Evolutionary conservation across 441 rosid species (phyloP), one percentile per base, ranked within the genome.

Genomic region (Croton setiger): DNA sequence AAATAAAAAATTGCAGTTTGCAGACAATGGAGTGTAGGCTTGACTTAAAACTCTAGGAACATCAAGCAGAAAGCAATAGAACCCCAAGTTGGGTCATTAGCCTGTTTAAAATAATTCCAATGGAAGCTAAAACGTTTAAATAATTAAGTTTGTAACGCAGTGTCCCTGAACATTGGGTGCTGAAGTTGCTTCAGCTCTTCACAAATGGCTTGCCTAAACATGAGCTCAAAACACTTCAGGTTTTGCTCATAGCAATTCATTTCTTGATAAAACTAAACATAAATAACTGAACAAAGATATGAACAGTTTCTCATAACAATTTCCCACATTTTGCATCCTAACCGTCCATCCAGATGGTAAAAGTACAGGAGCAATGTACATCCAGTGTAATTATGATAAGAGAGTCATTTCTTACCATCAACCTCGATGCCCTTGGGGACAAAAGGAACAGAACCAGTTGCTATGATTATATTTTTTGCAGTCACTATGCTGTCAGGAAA

Each of bases 341-440:
- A 27, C 3, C 27, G 39, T 37, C 11, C 33, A 45, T 47, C 54
- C 9, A 49, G 10, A 60, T 5, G 53, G 7, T 11, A 23, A 52
- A 20, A 20, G n/a, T 58, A 37, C 17, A 52, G 5, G 20, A 48
- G 53, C 15, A 59, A 47, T 31, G 63, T 20, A 21, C n/a, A 31
- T 48, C 54, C 18, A 18, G 27, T 35, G 48, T 10, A 54, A 66
- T 20, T 37, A 17, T 4, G 43, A n/a, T 37, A 64, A 60, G 59
- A 53, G 20, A 65, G 33, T 55, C 23, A 35, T 66, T 13, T 54
- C 60, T 62, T 86, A 94, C 99, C 99, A 79, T 94, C 98, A 75
- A 94, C 91, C 85, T 94, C 97, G 70, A 94, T 94, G 76, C 99
- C 99, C 81, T 87, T 90, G 37, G 98, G 96, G 21, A 95, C 98